Conservation (phyloP, 768 basidiomycete species). For the Russula sp. region DNA sequence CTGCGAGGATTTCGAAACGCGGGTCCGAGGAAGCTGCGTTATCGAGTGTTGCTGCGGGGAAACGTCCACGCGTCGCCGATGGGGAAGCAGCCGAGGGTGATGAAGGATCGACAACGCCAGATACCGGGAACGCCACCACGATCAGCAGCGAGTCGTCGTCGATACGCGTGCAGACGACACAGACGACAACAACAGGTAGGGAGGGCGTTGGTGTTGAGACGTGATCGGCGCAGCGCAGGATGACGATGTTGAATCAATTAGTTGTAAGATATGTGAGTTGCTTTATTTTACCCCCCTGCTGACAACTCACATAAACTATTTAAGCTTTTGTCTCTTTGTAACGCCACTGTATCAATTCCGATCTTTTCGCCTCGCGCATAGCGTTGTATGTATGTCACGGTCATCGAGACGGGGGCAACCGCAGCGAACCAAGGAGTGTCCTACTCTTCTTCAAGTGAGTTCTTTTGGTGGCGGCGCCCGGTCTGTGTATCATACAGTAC, state of each 20-base stretch:
- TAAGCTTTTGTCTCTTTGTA: constrained; percentile 25
- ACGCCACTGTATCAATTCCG: constrained; percentile 26
- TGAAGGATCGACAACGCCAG: background rate
- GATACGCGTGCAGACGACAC: constrained; percentile 2
- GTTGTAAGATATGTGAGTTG: constrained; percentile 25
- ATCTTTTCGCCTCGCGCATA: constrained; percentile 21
- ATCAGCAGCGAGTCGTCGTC: background rate
- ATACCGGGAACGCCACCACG: background rate
- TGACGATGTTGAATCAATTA: constrained; percentile 2
- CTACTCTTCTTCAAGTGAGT: background rate
- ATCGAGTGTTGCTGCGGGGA: constrained; percentile 23
- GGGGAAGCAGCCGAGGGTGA: constrained; percentile 4
- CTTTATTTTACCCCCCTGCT: background rate
- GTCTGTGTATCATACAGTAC: constrained; percentile 17
- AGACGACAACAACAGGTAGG: background rate
- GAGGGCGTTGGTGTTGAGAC: constrained; percentile 17
- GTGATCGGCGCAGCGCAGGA: constrained; percentile 8
- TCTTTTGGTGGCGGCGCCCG: background rate
- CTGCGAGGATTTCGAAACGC: constrained; percentile 26
- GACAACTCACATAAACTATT: background rate
- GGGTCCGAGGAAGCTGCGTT: constrained; percentile 27
- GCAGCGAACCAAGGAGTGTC: background rate
- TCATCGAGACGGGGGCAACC: constrained; percentile 4
- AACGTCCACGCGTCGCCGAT: constrained; percentile 22
- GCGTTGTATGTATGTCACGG: constrained; percentile 15